phyloP scores from a whole-genome alignment of 2,329 filamentous ascomycete species.

The Colletotrichum eleusines region DNA sequence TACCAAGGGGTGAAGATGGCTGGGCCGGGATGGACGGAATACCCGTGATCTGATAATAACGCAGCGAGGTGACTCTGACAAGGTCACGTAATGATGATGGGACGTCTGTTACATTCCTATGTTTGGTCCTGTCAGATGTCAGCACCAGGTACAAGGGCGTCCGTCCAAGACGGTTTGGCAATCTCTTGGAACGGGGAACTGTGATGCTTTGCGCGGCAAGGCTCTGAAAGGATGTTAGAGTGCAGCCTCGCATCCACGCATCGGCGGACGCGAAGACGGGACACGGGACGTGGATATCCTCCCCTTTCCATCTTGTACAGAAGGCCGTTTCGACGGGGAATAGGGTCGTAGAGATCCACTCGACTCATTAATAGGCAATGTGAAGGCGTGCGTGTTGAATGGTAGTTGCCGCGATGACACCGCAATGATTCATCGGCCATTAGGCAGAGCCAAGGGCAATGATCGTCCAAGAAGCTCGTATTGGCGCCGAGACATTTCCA shows the following conservation, averaged over 20 bases:
- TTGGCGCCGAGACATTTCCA: not conserved
- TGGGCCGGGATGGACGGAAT: not conserved
- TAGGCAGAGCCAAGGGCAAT: slow-evolving; percentile 9
- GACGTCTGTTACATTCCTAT: not conserved
- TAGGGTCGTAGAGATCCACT: slow-evolving; percentile 8
- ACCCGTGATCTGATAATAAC: slow-evolving; percentile 1
- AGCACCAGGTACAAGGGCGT: not conserved
- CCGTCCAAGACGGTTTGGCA: not conserved
- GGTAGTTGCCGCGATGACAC: slow-evolving; percentile 1
- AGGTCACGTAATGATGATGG: not conserved
- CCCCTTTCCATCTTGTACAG: not conserved
- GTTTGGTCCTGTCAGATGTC: not conserved
- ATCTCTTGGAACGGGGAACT: not conserved
- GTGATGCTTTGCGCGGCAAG: not conserved
- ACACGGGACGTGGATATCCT: slow-evolving; percentile 1
- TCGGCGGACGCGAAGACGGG: not conserved
- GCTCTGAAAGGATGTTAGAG: not conserved
- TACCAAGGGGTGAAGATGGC: not conserved
- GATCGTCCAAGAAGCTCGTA: slow-evolving; percentile 15
- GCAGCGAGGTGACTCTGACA: not conserved
- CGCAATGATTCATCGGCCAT: not conserved
- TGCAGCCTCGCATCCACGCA: slow-evolving; percentile 6
- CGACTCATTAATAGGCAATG: not conserved
- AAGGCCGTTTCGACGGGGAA: not conserved
- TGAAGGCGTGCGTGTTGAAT: not conserved